Base-by-base conservation (phyloP, 1,284 basidiomycete genomes). In the Taiwanofungus camphoratus region DNA sequence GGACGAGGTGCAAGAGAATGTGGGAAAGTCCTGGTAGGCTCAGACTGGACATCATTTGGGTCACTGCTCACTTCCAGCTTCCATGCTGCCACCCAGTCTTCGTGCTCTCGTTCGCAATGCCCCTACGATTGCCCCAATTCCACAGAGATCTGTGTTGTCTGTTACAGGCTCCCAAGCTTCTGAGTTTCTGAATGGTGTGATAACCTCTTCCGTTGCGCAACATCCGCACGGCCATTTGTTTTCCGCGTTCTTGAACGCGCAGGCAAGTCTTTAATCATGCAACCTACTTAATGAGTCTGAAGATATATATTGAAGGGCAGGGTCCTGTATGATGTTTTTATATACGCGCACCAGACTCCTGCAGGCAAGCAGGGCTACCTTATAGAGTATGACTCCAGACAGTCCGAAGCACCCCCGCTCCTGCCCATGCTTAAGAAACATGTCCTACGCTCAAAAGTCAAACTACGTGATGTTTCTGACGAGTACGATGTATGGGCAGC, bases 381-480 rank as follows among this genome's bases (percentile, higher is more conserved):
- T 42, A 65, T 93, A 57, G 94, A 94, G 63, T 83, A 81, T 55
- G 87, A 85, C 61, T 65, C 74, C 1, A 69, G 70, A 30, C 63
- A 65, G 7, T 75, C 72, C 43, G 75, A 82, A 40, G 75, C 77
- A 13, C 73, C 74, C 0, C 64, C 80, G 0, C 67, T 95, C 27
- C 60, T 82, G 16, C 61, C 75, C 18, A 69, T 85, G 52, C 70
- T 96, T 48, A 91, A 88, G 55, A 85, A 87, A 5, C 92, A 92
- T 65, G 78, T 95, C 44, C 75, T 99, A 2, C 82, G 95, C 4
- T 83, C 90, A 21, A 96, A 93, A 63, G 90, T 98, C 27, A 85
- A 82, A 59, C 66, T 98, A 30, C 72, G 76, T 38, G 85, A 92
- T 58, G 84, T 85, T 1, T 78, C 82, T 1, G 71, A 79, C 3